Conservation (phyloP, 495 filamentous ascomycete species). For the Jackrogersella minutella region DNA sequence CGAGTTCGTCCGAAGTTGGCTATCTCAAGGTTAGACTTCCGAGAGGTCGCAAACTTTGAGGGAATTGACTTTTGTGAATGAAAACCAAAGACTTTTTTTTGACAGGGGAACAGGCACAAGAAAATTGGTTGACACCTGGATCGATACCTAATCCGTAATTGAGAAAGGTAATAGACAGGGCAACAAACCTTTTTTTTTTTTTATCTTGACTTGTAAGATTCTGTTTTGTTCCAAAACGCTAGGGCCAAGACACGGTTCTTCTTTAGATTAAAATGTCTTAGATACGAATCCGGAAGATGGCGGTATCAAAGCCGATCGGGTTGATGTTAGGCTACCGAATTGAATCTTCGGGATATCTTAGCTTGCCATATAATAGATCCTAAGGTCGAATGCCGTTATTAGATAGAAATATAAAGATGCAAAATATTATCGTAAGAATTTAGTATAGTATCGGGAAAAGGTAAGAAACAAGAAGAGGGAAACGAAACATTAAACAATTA, state of each 20-base stretch:
- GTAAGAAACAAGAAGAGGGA: slow-evolving; percentile 6
- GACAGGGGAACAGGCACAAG: slow-evolving; percentile 1
- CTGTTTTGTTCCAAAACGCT: slow-evolving; percentile 19
- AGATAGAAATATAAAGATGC: too few relatives aligned
- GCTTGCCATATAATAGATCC: not conserved
- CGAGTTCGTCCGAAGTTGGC: not conserved
- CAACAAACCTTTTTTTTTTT: slow-evolving; percentile 8
- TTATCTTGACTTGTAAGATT: too few relatives aligned
- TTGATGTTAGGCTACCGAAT: not conserved
- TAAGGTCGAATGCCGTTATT: not conserved
- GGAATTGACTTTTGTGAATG: slow-evolving; percentile 1
- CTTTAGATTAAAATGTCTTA: slow-evolving; percentile 35
- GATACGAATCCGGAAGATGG: slow-evolving; percentile 36
- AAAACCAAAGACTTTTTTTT: not conserved
- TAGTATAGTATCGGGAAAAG: not conserved
- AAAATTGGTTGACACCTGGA: too few relatives aligned
- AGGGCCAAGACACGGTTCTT: slow-evolving; percentile 11
- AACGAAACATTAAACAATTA: not conserved
- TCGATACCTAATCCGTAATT: too few relatives aligned
- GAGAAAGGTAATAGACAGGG: too few relatives aligned
- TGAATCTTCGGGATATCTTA: slow-evolving; percentile 1
- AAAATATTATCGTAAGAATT: not conserved
- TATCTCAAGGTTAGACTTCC: slow-evolving; percentile 17
- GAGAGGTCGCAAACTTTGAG: slow-evolving; percentile 6
- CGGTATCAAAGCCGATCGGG: slow-evolving; percentile 31